Conservation (phyloP, 345 rosid genomes). For the Populus simonii region DNA sequence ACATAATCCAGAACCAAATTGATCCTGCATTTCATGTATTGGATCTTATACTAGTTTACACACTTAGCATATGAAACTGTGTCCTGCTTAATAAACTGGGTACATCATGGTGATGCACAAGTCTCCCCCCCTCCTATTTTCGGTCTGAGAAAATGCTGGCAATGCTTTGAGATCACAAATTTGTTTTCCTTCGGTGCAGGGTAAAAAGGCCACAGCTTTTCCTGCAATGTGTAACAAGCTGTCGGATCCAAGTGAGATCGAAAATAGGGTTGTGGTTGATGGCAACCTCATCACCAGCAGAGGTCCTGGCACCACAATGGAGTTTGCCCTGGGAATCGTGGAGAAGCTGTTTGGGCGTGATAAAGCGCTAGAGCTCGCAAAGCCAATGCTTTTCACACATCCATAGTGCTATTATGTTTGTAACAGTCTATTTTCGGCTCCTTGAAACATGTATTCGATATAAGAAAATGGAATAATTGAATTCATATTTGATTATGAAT, state of each 20-base stretch:
- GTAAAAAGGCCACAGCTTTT: slow-evolving; percentile 87
- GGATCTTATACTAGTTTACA: too few species aligned
- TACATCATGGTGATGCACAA: too few species aligned
- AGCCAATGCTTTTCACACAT: slow-evolving; percentile 46
- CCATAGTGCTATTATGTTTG: slow-evolving; percentile 18
- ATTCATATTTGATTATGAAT: too few species aligned
- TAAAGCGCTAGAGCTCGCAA: slow-evolving; percentile 71
- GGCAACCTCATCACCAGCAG: slow-evolving; percentile 90
- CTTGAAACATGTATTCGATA: too few species aligned
- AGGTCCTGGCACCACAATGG: slow-evolving; percentile 91
- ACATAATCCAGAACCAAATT: too few species aligned
- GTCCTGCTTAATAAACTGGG: too few species aligned
- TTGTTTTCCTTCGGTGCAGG: slow-evolving; percentile 35
- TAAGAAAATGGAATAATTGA: too few species aligned
- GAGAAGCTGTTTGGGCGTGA: slow-evolving; percentile 74
- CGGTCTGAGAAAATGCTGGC: too few species aligned
- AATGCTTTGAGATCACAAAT: background rate
- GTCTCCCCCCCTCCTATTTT: background rate
- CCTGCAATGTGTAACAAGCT: slow-evolving; percentile 81
- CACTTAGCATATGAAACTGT: too few species aligned
- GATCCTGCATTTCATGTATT: too few species aligned
- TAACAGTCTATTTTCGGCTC: background rate
- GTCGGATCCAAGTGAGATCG: slow-evolving; percentile 66
- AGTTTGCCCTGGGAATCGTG: slow-evolving; percentile 74
- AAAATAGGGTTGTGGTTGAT: slow-evolving; percentile 79